phyloP scores from a whole-genome alignment of 2,329 filamentous ascomycete genomes.

The Colletotrichum costaricense region DNA sequence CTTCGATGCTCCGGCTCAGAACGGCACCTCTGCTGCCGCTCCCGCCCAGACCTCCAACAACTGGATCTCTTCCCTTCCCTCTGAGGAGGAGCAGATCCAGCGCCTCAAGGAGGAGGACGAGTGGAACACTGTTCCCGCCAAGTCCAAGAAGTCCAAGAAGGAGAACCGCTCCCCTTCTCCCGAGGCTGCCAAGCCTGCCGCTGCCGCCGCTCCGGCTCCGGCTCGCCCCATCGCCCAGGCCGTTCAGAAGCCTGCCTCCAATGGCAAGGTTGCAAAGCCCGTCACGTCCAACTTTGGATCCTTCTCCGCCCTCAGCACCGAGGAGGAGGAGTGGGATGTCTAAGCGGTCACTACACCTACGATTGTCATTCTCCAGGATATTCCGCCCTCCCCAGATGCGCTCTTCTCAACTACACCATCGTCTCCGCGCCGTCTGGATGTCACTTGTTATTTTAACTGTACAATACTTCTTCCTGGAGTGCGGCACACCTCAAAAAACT shows the following conservation, averaged over 20 bases:
- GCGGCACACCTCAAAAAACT: constrained; percentile 14
- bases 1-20: constrained; percentile 53
- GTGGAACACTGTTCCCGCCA: constrained; percentile 69
- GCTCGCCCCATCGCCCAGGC: constrained; percentile 42
- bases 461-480: constrained; percentile 36
- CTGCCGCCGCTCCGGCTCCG: constrained; percentile 37
- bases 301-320: constrained; percentile 60
- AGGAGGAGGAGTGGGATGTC: constrained; percentile 65
- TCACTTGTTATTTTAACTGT: constrained; percentile 36
- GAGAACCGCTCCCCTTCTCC: constrained; percentile 53
- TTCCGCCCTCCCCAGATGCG: constrained; percentile 19
- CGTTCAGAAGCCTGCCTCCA: constrained; percentile 43
- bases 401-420: not conserved
- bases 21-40: constrained; percentile 49
- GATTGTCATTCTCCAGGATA: constrained; percentile 26
- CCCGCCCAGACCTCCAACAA: constrained; percentile 48
- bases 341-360: constrained; percentile 39
- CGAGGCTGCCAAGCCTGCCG: constrained; percentile 44
- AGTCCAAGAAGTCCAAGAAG: constrained; percentile 55
- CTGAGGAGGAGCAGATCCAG: constrained; percentile 73
- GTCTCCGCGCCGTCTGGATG: constrained; percentile 23
- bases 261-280: constrained; percentile 45
- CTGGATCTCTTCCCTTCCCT: constrained; percentile 65
- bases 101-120: constrained; percentile 64
- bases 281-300: constrained; percentile 50